Percentiles rank a stretch among this genome's conserved stretches.
These are phyloP conservation scores for Salicornia ramosissima DNA, from an alignment of 148 eudicot genomes.

Conservation along the genomic window DNA sequence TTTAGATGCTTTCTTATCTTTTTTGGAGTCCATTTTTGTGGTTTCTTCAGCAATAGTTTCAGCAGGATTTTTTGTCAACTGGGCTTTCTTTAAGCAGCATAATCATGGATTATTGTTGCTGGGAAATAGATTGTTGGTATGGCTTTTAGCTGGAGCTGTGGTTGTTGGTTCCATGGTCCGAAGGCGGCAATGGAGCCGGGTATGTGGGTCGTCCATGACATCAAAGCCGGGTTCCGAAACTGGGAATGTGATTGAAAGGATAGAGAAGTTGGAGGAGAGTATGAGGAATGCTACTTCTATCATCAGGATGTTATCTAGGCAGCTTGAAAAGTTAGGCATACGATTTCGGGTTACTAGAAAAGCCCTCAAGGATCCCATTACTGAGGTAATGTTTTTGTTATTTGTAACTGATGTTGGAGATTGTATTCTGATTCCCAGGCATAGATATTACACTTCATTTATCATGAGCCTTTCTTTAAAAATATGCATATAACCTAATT, in stretches of 20 bases:
- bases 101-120: constrained; percentile 39
- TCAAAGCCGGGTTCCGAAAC: constrained; percentile 32
- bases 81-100: constrained; percentile 28
- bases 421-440: neutral
- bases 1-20: constrained; percentile 50
- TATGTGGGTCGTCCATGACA: constrained; percentile 30
- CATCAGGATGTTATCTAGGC: constrained; percentile 65
- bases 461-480: neutral
- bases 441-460: neutral
- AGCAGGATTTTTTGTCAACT: constrained; percentile 37
- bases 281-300: constrained; percentile 47
- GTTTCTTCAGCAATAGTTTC: constrained; percentile 52
- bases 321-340: constrained; percentile 88
- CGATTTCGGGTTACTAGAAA: constrained; percentile 79
- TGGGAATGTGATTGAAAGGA: constrained; percentile 67
- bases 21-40: constrained; percentile 51
- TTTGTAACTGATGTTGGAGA: neutral
- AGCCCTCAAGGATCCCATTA: constrained; percentile 73
- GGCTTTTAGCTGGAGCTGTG: constrained; percentile 57
- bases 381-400: constrained; percentile 54
- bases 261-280: constrained; percentile 87
- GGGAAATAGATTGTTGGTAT: constrained; percentile 45
- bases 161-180: constrained; percentile 61
- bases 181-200: constrained; percentile 75
- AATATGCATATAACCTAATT: too few relatives aligned